Base-by-base conservation (phyloP, 202 grass and related monocot species). In the Cymbopogon flexuosus region DNA sequence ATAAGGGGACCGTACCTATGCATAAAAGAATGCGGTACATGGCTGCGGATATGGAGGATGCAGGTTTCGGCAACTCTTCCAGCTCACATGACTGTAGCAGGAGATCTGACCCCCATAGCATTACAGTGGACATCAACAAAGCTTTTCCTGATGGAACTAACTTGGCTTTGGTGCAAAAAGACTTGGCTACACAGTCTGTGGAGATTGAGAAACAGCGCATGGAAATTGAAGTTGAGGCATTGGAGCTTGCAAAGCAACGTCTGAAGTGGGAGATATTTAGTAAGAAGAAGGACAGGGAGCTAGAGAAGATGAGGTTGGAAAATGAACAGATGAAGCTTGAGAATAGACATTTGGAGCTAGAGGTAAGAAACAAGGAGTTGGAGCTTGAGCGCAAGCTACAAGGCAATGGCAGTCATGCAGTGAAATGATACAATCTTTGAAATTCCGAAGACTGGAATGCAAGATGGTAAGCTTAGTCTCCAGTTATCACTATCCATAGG, bases 221-320 rank as follows among this genome's bases (percentile, higher is more conserved):
- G 66, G 84, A 88, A 46, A 85, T 94, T 73, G 73, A 92, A 84
- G 68, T 65, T 46, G 79, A 90, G 79, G 70, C 70, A n/a, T 59
- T 93, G 68, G 87, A 90, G 61, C 87, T 97, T 52, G 84, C 90
- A 74, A 85, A 84, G 49, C 84, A 90, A 80, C 86, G 87, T 40
- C 76, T 89, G 46, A 91, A 93, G 73, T 97, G 93, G 93, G 88
- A 89, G 40, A 47, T 23, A 29, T 91, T 91, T 63, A 77, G 87
- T 72, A 93, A 90, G 37, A 91, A 86, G 79, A 91, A 97, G 76
- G 93, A 97, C 36, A 81, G 77, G 66, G 93, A 97, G 79, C 62
- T 97, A 65, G 87, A 93, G 78, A 91, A 73, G 59, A 93, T 97
- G 91, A 88, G 81, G 24, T 68, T 86, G 33, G 87, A 93, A 60